Percentiles rank a stretch among this genome's conserved stretches.
Evolutionary conservation across 179 eudicot genomes (phyloP).

Genomic region (Vitellaria paradoxa): DNA sequence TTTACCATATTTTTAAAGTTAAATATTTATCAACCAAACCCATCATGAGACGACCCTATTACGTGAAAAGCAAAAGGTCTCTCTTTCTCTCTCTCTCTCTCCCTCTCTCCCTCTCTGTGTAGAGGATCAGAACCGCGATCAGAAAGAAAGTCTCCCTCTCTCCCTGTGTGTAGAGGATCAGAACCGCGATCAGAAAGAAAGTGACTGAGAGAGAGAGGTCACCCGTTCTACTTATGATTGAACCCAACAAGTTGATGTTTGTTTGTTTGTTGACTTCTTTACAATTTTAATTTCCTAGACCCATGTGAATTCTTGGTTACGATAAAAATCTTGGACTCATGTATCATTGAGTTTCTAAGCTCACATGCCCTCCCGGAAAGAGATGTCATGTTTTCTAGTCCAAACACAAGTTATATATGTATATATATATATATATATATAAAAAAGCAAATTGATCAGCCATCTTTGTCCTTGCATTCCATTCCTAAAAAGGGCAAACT

Average conservation of each 20-base stretch:
- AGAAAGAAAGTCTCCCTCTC: neutral
- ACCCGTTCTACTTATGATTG: neutral
- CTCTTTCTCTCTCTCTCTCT: too few relatives aligned
- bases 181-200: neutral
- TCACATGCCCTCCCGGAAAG: neutral
- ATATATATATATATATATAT: too few relatives aligned
- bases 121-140: neutral
- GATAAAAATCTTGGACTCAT: slow-evolving; percentile 5
- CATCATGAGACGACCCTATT: too few relatives aligned
- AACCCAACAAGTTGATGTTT: neutral
- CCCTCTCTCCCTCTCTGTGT: too few relatives aligned
- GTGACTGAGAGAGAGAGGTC: neutral
- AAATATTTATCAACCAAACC: too few relatives aligned
- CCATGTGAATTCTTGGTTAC: neutral
- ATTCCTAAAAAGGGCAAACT: neutral
- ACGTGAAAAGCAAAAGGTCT: too few relatives aligned
- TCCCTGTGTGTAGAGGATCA: slow-evolving; percentile 7
- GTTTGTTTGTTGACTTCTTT: slow-evolving; percentile 8
- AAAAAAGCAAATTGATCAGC: slow-evolving; percentile 3
- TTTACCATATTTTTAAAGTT: too few relatives aligned
- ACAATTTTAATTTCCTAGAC: neutral
- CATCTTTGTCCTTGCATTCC: neutral
- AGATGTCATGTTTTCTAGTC: neutral
- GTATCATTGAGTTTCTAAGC: neutral
- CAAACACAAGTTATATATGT: neutral